Evolutionary conservation across 2,329 filamentous ascomycete genomes (phyloP).

Genomic region (Aspergillus puulaauensis): DNA sequence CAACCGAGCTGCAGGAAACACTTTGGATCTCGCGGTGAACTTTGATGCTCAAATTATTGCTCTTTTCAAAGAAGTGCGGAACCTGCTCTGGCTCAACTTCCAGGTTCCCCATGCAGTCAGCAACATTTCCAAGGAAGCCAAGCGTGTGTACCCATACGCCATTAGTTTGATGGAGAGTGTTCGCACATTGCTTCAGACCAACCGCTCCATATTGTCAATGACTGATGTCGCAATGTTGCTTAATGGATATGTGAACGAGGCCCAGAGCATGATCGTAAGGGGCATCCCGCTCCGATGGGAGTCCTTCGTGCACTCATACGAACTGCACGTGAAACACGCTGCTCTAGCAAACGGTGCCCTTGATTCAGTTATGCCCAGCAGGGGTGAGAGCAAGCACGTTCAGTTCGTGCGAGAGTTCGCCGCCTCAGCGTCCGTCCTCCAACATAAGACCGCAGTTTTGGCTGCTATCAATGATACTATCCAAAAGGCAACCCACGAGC

Average conservation of each 20-base stretch:
- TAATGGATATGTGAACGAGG: constrained; percentile 88
- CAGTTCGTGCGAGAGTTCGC: constrained; percentile 96
- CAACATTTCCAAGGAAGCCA: constrained; percentile 97
- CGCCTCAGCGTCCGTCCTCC: constrained; percentile 79
- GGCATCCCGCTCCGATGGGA: constrained; percentile 94
- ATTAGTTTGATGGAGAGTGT: constrained; percentile 99
- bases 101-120: constrained; percentile 91
- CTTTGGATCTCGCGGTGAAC: constrained; percentile 86
- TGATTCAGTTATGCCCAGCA: constrained; percentile 57
- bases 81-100: constrained; percentile 92
- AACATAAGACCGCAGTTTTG: constrained; percentile 80
- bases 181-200: constrained; percentile 86
- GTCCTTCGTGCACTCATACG: constrained; percentile 95
- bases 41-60: constrained; percentile 97
- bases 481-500: constrained; percentile 77
- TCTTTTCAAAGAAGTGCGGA: constrained; percentile 96
- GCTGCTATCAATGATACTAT: constrained; percentile 75
- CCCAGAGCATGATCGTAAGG: constrained; percentile 78
- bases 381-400: constrained; percentile 86
- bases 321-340: constrained; percentile 73
- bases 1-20: constrained; percentile 86
- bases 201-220: constrained; percentile 80
- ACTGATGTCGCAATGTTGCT: constrained; percentile 82
- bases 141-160: constrained; percentile 95
- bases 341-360: constrained; percentile 60